Base-by-base conservation (phyloP, 345 rosid genomes). In the Pugionium cornutum region DNA sequence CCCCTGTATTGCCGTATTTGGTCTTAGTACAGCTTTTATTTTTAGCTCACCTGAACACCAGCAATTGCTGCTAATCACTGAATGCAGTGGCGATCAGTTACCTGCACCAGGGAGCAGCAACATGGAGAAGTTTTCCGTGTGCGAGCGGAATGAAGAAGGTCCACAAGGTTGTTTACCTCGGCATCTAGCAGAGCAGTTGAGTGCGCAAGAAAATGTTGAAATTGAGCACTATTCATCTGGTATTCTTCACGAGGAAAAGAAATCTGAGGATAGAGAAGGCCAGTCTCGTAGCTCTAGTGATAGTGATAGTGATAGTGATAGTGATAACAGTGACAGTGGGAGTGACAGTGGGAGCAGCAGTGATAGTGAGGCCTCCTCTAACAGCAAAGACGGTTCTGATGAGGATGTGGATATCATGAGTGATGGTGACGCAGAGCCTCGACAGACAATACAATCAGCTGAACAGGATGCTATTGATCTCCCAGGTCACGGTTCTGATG, bases 341-440 rank as follows among this genome's bases (percentile, higher is more conserved):
- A 94, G 96, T 6, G 90, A 88, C 63, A 90, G 99, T 80, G 97
- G 85, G 46, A 90, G 88, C 64, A 18, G 18, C 18, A 18, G 18
- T 18, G 18, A 18, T 46, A 88, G 86, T 59, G 94, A 86, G 79
- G 84, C 84, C 75, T 82, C 95, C 58, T 85, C 95, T 52, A 85
- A 82, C 77, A 83, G 94, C 71, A 85, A 83, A 71, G 87, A 88
- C 69, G 96, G 83, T 4, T 77, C 96, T 64, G 98, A 91, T 80
- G 96, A 81, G 79, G 96, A 91, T 39, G 96, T 89, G 63, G 96
- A 91, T 80, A 91, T 91, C 63, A 83, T 88, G 84, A 80, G 89
- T 41, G 88, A 88, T 64, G 97, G 85, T 80, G 94, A 88, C 69
- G 77, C 79, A 77, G 87, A 79, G 58, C 68, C 72, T 52, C 77